Base-by-base conservation (phyloP, 805 yeast genomes). In the Lachancea waltii region DNA sequence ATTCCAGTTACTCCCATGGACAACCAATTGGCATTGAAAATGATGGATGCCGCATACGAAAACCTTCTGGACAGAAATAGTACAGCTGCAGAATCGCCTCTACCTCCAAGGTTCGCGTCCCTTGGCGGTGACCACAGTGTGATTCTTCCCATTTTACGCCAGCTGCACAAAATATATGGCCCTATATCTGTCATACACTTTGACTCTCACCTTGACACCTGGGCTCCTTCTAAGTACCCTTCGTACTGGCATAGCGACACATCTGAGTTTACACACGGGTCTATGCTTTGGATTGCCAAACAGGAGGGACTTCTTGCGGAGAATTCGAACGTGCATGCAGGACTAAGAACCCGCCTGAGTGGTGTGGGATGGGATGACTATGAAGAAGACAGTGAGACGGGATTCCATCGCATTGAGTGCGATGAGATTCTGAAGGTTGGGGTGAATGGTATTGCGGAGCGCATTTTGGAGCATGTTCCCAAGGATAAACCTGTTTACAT, bases 111-210 rank as follows among this genome's bases (percentile, higher is more conserved):
- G 42, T 68, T 78, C 28, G 73, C 84, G 14, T 79, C 85, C 0
- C 65, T 85, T 19, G 95, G 95, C 8, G 95, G 95, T 30, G 95
- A 85, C 54, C 95, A 85, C 58, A 77, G 87, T 2, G 73, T 85
- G 22, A 68, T 81, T 29, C 65, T 84, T 36, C 87, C 90, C 2
- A 85, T 81, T 45, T 60, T 83, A 42, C 68, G 94, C 47, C 80
- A 85, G 0, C 65, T 81, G 40, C 56, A 73, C 43, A 64, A 73
- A 36, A 51, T 72, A 15, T 74, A 84, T 51, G 92, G 90, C 1
- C 76, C 76, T 14, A 60, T 85, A 35, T 76, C 85, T 16, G 77
- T 85, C 25, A 73, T 85, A 40, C 95, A 85, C 60, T 82, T 85
- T 49, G 95, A 85, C 54, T 90, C 92, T 10, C 94, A 84, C 62